Evolutionary conservation across 148 eudicot species (phyloP).

Genomic region (Rhododendron williamsianum): DNA sequence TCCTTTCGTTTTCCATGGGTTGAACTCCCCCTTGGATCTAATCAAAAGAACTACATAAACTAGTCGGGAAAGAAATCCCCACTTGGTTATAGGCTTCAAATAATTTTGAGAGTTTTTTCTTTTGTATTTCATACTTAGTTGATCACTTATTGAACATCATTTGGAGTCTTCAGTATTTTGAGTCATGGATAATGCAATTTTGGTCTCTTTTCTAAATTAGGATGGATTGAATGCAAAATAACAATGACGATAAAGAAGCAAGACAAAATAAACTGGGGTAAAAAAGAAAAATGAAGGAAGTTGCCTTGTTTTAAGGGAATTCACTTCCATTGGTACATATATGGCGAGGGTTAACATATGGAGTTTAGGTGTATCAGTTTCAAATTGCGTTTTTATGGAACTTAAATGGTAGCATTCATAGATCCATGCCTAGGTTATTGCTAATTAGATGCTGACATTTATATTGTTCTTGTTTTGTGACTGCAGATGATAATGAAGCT

Average conservation of each 20-base stretch:
- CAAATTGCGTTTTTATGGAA: neutral
- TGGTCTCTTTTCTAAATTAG: neutral
- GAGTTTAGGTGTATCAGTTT: neutral
- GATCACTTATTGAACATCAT: neutral
- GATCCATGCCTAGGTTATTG: neutral
- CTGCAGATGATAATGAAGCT: conserved; percentile 28
- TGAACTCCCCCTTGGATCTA: neutral
- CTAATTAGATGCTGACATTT: neutral
- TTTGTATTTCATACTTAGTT: neutral
- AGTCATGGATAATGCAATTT: neutral
- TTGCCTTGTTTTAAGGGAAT: neutral
- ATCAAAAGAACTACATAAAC: neutral
- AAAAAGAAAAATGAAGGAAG: neutral
- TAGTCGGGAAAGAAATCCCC: neutral
- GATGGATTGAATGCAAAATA: neutral
- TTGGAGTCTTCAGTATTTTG: neutral
- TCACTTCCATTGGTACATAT: neutral
- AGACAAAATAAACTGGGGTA: neutral
- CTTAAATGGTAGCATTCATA: neutral
- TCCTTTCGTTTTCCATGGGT: neutral
- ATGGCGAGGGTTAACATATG: neutral
- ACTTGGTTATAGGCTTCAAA: neutral
- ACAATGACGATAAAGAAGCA: neutral
- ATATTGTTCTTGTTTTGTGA: conserved; percentile 7
- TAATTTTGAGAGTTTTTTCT: neutral